Percentiles rank a stretch among this genome's conserved stretches.
Evolutionary conservation across 2,329 filamentous ascomycete species (phyloP).

Genomic region (Fusarium nurragi): DNA sequence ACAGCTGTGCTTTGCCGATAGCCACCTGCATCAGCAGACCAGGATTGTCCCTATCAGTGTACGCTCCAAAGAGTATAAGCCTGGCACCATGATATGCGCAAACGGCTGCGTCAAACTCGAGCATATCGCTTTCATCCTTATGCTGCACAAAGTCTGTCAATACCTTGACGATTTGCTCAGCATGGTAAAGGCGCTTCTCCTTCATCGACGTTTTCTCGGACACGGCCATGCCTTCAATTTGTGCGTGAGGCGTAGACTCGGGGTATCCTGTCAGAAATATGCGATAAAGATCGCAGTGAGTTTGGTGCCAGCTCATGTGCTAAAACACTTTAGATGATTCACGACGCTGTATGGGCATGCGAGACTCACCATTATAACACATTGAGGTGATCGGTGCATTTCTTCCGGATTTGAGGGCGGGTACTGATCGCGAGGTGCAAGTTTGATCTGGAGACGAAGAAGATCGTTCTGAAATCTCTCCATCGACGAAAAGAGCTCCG

Average conservation of each 20-base stretch:
- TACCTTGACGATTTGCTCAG: conserved; percentile 50
- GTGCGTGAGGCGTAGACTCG: conserved; percentile 51
- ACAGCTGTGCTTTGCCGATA: conserved; percentile 41
- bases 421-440: conserved; percentile 38
- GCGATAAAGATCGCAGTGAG: conserved; percentile 56
- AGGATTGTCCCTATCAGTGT: conserved; percentile 40
- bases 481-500: conserved; percentile 39
- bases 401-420: conserved; percentile 30
- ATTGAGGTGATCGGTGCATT: conserved; percentile 32
- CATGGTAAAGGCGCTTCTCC: conserved; percentile 51
- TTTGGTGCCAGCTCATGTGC: conserved; percentile 53
- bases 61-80: conserved; percentile 49
- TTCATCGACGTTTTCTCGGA: conserved; percentile 39
- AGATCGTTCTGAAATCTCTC: conserved; percentile 44
- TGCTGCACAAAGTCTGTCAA: conserved; percentile 49
- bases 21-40: conserved; percentile 43
- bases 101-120: conserved; percentile 55
- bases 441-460: conserved; percentile 33
- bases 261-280: conserved; percentile 54
- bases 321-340: neutral
- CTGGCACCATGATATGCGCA: conserved; percentile 55
- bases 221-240: conserved; percentile 44
- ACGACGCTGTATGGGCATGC: fast-evolving
- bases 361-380: conserved; percentile 36
- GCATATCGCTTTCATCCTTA: conserved; percentile 43